A percentile compares a stretch with the other conserved stretches of the same genome.
phyloP scores from a whole-genome alignment of 2,329 filamentous ascomycete genomes.

The Microcyclosporella mali region DNA sequence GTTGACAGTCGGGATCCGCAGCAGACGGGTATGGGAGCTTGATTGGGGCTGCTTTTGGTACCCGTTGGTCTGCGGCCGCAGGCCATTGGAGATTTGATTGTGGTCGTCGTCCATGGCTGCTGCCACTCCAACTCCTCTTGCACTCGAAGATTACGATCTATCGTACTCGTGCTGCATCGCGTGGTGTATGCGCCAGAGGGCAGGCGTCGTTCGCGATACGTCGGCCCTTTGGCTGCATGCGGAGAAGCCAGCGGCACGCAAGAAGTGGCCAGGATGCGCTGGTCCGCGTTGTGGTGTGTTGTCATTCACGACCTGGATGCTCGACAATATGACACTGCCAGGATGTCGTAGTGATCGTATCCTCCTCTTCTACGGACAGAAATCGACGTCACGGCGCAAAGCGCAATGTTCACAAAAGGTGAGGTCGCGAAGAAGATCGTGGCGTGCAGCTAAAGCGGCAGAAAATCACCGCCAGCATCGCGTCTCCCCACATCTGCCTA shows the following conservation, averaged over 20 bases:
- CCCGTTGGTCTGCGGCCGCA: conserved; percentile 14
- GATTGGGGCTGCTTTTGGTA: conserved; percentile 3
- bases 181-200: not conserved
- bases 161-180: not conserved
- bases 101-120: not conserved
- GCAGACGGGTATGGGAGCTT: conserved; percentile 7
- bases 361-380: no score
- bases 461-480: not conserved
- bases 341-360: no score
- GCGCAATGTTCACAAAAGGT: not conserved
- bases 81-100: conserved; percentile 3
- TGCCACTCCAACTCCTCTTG: not conserved
- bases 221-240: conserved; percentile 5
- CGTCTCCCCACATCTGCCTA: not conserved
- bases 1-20: conserved; percentile 49
- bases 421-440: not conserved
- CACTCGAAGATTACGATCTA: not conserved
- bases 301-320: no score
- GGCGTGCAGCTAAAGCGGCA: no score
- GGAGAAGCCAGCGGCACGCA: conserved; percentile 3
- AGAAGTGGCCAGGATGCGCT: conserved; percentile 2
- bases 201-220: conserved; percentile 2
- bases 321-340: no score
- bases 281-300: no score
- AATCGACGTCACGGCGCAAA: not conserved